Conservation (phyloP, 768 basidiomycete genomes). For the Lactifluus rugatus region DNA sequence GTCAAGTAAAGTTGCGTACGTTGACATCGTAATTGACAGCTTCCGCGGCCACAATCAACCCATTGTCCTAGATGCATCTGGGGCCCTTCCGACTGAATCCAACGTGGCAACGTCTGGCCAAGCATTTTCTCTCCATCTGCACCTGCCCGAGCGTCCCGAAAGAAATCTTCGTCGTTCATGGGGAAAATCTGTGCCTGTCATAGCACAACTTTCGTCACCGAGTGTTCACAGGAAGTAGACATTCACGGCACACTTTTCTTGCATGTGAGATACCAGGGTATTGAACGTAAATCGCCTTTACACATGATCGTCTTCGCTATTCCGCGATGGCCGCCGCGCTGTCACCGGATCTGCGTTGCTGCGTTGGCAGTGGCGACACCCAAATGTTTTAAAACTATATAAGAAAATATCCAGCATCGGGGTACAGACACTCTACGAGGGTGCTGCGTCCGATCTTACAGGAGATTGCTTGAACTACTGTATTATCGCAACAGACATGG, state of each 20-base stretch:
- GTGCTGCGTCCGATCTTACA: no score
- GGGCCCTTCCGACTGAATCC: neutral
- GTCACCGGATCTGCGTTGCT: neutral
- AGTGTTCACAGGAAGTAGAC: neutral
- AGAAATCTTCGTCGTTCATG: slow-evolving; percentile 19
- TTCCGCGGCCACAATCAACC: neutral
- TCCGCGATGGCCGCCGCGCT: neutral
- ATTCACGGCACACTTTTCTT: slow-evolving; percentile 40
- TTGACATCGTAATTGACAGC: neutral
- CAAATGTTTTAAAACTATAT: slow-evolving; percentile 19
- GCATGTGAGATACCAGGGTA: slow-evolving; percentile 52
- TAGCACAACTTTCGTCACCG: neutral
- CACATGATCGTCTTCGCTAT: neutral
- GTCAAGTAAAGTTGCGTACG: no score
- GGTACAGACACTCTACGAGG: no score
- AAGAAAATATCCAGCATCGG: no score
- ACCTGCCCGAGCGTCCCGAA: neutral
- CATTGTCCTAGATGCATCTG: neutral
- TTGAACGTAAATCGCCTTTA: slow-evolving; percentile 38
- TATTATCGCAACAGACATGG: no score
- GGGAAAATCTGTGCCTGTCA: slow-evolving; percentile 36
- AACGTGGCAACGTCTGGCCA: neutral
- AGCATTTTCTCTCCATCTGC: neutral
- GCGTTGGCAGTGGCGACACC: slow-evolving; percentile 17
- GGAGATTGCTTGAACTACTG: no score